phyloP scores from a whole-genome alignment of 495 filamentous ascomycete species.

The Talaromyces liani region DNA sequence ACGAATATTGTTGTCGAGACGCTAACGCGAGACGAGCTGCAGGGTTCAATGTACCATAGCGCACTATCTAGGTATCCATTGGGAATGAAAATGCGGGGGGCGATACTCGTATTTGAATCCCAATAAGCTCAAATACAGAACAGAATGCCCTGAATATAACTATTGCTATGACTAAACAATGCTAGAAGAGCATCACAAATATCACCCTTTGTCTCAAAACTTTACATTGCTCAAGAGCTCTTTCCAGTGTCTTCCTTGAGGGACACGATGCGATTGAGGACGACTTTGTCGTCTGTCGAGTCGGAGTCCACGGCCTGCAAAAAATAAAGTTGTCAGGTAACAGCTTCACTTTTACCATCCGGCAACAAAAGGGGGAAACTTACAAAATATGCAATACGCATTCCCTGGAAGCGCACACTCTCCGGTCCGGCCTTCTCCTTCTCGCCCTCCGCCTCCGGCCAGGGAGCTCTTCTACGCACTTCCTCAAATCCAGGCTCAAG shows the following conservation, averaged over 20 bases:
- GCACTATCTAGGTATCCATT: background rate
- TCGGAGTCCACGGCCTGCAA: constrained; percentile 60
- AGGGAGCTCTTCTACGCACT: constrained; percentile 64
- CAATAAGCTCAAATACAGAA: too few relatives aligned
- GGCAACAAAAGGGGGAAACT: background rate
- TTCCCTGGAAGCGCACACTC: constrained; percentile 83
- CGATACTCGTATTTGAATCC: too few relatives aligned
- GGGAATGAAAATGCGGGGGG: background rate
- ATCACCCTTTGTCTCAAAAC: background rate
- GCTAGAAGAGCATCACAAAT: background rate
- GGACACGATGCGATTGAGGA: constrained; percentile 87
- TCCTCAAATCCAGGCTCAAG: constrained; percentile 84
- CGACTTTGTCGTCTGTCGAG: constrained; percentile 63
- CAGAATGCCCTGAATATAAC: too few relatives aligned
- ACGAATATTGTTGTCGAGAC: background rate
- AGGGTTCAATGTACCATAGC: background rate
- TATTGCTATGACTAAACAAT: background rate
- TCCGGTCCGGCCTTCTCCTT: constrained; percentile 53
- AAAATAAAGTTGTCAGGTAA: constrained; percentile 3
- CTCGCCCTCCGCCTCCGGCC: constrained; percentile 71
- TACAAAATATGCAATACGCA: constrained; percentile 78
- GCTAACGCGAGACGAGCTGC: background rate
- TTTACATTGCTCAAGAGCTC: constrained; percentile 12
- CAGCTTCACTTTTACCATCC: background rate
- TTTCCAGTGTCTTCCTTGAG: constrained; percentile 86